Base-by-base conservation (phyloP, 257 asterid genomes). In the Plantago major region DNA sequence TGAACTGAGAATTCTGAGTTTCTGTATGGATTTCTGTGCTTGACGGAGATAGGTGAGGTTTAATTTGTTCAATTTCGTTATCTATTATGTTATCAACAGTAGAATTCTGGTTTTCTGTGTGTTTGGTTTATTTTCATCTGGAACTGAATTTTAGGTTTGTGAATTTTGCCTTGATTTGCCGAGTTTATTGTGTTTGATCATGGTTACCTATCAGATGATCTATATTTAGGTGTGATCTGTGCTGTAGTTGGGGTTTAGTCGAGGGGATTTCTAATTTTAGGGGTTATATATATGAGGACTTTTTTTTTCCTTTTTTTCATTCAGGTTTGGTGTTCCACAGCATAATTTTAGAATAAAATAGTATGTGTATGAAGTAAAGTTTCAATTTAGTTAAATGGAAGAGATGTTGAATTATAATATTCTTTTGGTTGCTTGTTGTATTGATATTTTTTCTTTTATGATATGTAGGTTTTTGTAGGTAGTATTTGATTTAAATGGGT, bases 401-500 rank as follows among this genome's bases (percentile, higher is more conserved):
- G n/a, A n/a, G n/a, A n/a, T n/a, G n/a, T n/a, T n/a, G n/a, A 8
- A n/a, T n/a, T n/a, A n/a, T n/a, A n/a, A n/a, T n/a, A n/a, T n/a
- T n/a, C n/a, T 56, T 37, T 26, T 38, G 33, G 12, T 7, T 52
- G 43, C 11, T 16, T 48, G 37, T 12, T 33, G 48, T 52, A 56
- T 26, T 46, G 3, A 43, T 69, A 5, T 68, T 8, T 12, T 11
- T 45, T 10, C 16, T 57, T 10, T 7, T 15, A 7, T 57, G 26
- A 15, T 42, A 30, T 63, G 38, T 79, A 79, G 85, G 81, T 73
- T 71, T 66, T 56, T 37, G 45, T 58, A 69, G 55, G 48, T 66
- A 78, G 72, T 64, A 67, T 66, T 60, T 58, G 22, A 71, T n/a
- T 30, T 70, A 19, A 79, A 88, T 77, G 95, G 73, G 47, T 40